Evolutionary conservation across 2,329 filamentous ascomycete species (phyloP).

Genomic region (Aspergillus fijiensis): DNA sequence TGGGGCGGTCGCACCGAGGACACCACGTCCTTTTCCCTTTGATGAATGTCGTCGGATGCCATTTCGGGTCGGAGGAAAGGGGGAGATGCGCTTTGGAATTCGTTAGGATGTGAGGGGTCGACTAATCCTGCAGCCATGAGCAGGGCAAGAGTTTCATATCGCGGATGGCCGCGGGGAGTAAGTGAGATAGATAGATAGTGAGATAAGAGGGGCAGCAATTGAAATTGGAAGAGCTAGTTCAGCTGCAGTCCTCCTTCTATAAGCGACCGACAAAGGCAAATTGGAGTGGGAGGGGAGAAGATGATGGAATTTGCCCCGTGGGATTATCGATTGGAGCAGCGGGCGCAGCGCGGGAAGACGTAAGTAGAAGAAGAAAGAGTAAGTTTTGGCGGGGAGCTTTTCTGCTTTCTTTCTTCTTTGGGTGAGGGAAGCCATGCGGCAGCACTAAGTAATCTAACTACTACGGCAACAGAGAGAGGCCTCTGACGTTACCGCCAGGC

Average conservation of each 20-base stretch:
- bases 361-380: slow-evolving; percentile 14
- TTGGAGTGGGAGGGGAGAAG: background rate
- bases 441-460: background rate
- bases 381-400: slow-evolving; percentile 9
- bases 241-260: slow-evolving; percentile 1
- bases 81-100: slow-evolving; percentile 25
- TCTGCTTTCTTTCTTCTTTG: background rate
- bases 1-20: slow-evolving; percentile 29
- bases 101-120: slow-evolving; percentile 34
- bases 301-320: background rate
- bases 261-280: slow-evolving; percentile 2
- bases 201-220: slow-evolving; percentile 16
- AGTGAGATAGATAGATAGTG: background rate
- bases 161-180: slow-evolving; percentile 20
- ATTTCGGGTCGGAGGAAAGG: slow-evolving; percentile 17
- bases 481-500: slow-evolving; percentile 28
- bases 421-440: background rate
- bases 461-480: background rate
- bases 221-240: background rate
- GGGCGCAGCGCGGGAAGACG: slow-evolving; percentile 7
- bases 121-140: slow-evolving; percentile 43
- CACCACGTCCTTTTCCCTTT: slow-evolving; percentile 33
- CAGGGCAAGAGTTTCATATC: slow-evolving; percentile 35
- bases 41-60: slow-evolving; percentile 25
- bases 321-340: slow-evolving; percentile 4